Base-by-base conservation (phyloP, 352 stramenopile species). In the Globisporangium ultimum region DNA sequence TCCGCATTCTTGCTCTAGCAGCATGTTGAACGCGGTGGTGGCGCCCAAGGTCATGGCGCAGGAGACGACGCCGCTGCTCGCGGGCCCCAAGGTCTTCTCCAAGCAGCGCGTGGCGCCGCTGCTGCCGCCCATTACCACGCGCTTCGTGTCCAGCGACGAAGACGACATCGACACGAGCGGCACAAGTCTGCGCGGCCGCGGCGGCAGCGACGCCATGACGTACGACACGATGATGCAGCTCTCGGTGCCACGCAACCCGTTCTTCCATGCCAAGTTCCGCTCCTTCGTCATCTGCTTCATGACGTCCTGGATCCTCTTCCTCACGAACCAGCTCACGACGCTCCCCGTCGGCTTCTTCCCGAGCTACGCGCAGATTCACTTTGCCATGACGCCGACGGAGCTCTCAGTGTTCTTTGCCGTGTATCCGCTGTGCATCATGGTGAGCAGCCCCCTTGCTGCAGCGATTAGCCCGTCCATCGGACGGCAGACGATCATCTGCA, bases 291-390 rank as follows among this genome's bases (percentile, higher is more conserved):
- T 88, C 50, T 88, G 76, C 66, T 51, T 81, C 46, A 55, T 72
- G 40, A 74, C 73, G 9, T 80, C 76, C 18, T 61, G 55, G 52
- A 73, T 88, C 38, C 61, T 91, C 32, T 88, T 91, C 63, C 72
- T 88, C 20, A 78, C 75, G 12, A 91, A 91, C 61, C 80, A 88
- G 52, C 76, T 91, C 58, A 88, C 78, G 42, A 88, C 78, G 59
- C 69, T 91, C 11, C 72, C 78, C 18, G 80, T 91, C n/a, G 80
- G 80, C 24, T 91, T 91, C 68, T 88, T 87, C 64, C 80, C 80
- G 32, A 61, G 63, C 12, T 88, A 88, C 66, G 80, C 74, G 43
- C 58, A 76, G 43, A 54, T 73, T 38, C 60, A 20, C n/a, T 69
- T 85, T 1, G 58, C 68, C 55, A 82, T 87, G 70, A 74, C 74